A percentile compares a stretch with the other conserved stretches of the same genome.
Conservation (phyloP, 805 yeast genomes). For the Teunomyces gatunensis region DNA sequence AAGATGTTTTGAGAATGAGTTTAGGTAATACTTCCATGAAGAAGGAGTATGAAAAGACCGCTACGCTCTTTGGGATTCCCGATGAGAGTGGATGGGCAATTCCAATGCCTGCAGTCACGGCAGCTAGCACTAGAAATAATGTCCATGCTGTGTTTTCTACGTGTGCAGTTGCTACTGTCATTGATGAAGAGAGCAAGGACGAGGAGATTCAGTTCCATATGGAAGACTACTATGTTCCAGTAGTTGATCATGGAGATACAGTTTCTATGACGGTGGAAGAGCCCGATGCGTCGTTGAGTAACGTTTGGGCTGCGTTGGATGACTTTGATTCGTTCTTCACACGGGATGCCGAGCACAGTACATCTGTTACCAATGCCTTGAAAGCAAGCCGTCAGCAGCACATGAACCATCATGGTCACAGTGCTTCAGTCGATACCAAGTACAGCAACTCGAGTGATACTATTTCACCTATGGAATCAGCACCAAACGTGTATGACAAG, state of each 20-base stretch:
- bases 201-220: slow-evolving; percentile 51
- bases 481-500: slow-evolving; percentile 75
- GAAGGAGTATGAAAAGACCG: slow-evolving; percentile 80
- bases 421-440: slow-evolving; percentile 62
- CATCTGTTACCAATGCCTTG: slow-evolving; percentile 24
- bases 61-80: slow-evolving; percentile 91
- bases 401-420: slow-evolving; percentile 38
- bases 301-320: slow-evolving; percentile 91
- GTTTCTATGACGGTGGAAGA: slow-evolving; percentile 53
- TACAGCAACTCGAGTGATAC: slow-evolving; percentile 45
- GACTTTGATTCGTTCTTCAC: slow-evolving; percentile 87
- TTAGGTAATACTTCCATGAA: slow-evolving; percentile 77
- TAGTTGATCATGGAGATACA: slow-evolving; percentile 40
- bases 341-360: slow-evolving; percentile 41
- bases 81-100: slow-evolving; percentile 96
- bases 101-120: slow-evolving; percentile 90
- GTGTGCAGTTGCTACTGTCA: slow-evolving; percentile 49
- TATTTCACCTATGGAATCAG: slow-evolving; percentile 59
- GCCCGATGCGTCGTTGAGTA: slow-evolving; percentile 73
- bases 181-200: slow-evolving; percentile 23
- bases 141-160: slow-evolving; percentile 94
- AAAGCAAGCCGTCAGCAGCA: not conserved
- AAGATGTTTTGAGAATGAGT: slow-evolving; percentile 87
- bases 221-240: slow-evolving; percentile 52
- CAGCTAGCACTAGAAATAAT: slow-evolving; percentile 85